Evolutionary conservation across 169 alveolate species (phyloP).

Genomic region (Theileria equi): DNA sequence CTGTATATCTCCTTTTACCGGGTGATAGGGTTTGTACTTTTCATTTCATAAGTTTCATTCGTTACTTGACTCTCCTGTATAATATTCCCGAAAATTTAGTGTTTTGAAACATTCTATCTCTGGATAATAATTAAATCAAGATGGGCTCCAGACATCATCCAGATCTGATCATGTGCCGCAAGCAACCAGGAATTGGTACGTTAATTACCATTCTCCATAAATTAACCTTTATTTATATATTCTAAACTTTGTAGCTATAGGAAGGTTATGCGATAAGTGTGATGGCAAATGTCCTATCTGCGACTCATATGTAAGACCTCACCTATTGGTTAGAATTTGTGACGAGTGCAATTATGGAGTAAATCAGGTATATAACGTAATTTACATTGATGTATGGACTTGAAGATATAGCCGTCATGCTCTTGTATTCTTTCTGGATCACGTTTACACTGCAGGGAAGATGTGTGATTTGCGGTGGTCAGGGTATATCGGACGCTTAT

Average conservation of each 20-base stretch:
- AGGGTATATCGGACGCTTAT: slow-evolving; percentile 98
- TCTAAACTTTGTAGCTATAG: slow-evolving; percentile 81
- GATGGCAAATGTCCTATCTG: slow-evolving; percentile 99
- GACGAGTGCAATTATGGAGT: slow-evolving; percentile 99
- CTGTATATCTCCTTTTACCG: no score
- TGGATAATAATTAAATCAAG: not conserved
- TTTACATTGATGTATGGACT: not conserved
- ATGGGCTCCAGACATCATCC: slow-evolving; percentile 83
- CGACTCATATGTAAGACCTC: slow-evolving; percentile 98
- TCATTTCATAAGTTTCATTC: no score
- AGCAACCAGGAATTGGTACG: slow-evolving; percentile 95
- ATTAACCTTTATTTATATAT: not conserved
- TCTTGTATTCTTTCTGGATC: no score
- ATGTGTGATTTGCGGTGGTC: slow-evolving; percentile 98
- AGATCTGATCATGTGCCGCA: slow-evolving; percentile 97
- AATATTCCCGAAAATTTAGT: no score
- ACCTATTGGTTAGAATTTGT: slow-evolving; percentile 94
- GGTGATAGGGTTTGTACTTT: no score
- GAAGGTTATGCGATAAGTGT: slow-evolving; percentile 96
- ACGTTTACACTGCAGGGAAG: slow-evolving; percentile 88
- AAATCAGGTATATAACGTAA: slow-evolving; percentile 73
- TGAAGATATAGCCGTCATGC: not conserved
- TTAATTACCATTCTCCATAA: not conserved
- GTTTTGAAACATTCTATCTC: not conserved
- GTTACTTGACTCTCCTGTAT: no score